Conservation (phyloP, 306 rosid genomes). For the Citrullus colocynthis region DNA sequence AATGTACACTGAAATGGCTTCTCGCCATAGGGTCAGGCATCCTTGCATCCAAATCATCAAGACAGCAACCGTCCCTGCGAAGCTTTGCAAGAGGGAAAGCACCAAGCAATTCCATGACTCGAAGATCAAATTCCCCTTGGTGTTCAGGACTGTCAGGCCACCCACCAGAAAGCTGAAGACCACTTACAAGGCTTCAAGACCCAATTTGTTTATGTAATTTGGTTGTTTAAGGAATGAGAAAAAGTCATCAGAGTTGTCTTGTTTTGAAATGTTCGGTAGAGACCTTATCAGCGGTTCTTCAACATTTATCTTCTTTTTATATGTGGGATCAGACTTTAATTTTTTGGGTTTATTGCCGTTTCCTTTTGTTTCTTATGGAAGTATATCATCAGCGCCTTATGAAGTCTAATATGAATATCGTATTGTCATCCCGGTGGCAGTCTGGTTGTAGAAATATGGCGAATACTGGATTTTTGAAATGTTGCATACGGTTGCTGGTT, state of each 20-base stretch:
- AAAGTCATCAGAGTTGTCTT: neutral
- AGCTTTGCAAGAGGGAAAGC: conserved; percentile 89
- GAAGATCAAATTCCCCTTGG: conserved; percentile 85
- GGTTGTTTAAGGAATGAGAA: conserved; percentile 8
- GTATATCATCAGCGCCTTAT: neutral
- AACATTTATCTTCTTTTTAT: neutral
- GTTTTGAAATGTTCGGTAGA: conserved; percentile 8
- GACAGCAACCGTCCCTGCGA: conserved; percentile 72
- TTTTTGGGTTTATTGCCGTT: conserved; percentile 1
- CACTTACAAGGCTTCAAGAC: conserved; percentile 78
- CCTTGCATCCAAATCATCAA: conserved; percentile 87
- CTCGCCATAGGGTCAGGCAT: conserved; percentile 77
- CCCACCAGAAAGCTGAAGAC: conserved; percentile 83
- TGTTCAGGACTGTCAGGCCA: conserved; percentile 68
- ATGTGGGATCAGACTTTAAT: neutral
- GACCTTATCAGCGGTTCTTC: neutral
- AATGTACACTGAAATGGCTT: conserved; percentile 84
- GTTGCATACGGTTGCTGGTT: too few relatives aligned
- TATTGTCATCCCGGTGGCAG: neutral
- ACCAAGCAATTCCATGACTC: conserved; percentile 81
- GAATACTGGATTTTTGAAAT: neutral
- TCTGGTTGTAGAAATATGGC: neutral
- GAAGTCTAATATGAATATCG: neutral
- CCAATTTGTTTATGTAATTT: conserved; percentile 74
- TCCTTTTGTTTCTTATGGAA: neutral